Evolutionary conservation across 83 land plant species (phyloP).

Genomic region (Picea mariana): DNA sequence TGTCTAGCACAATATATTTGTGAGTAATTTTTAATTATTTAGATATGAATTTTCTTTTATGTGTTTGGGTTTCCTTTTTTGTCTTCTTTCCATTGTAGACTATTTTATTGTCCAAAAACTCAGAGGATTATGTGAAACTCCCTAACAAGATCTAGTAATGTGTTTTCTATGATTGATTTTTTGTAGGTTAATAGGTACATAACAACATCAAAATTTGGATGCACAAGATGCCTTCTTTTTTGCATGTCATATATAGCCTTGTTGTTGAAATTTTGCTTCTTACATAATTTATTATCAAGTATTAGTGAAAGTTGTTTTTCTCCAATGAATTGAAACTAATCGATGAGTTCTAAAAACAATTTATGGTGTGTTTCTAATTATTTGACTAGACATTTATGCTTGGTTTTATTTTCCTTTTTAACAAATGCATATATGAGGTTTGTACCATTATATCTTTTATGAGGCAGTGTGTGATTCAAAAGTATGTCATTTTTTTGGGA

Average conservation of each 20-base stretch:
- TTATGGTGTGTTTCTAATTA: background rate
- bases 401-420: background rate
- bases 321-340: background rate
- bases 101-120: no score
- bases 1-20: no score
- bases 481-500: slow-evolving; percentile 40
- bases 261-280: background rate
- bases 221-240: background rate
- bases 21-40: no score
- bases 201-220: no score
- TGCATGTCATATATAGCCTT: background rate
- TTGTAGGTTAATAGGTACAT: no score
- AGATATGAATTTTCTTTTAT: no score
- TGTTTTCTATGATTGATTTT: no score
- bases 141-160: no score
- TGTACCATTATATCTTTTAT: slow-evolving; percentile 38
- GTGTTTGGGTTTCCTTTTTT: no score
- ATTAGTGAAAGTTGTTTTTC: no score
- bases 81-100: no score
- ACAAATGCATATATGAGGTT: slow-evolving; percentile 47
- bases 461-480: slow-evolving; percentile 47
- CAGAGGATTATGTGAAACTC: no score
- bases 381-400: background rate
- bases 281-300: background rate
- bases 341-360: background rate